Base-by-base conservation (phyloP, 257 asterid species). In the Ajuga chamaepitys region DNA sequence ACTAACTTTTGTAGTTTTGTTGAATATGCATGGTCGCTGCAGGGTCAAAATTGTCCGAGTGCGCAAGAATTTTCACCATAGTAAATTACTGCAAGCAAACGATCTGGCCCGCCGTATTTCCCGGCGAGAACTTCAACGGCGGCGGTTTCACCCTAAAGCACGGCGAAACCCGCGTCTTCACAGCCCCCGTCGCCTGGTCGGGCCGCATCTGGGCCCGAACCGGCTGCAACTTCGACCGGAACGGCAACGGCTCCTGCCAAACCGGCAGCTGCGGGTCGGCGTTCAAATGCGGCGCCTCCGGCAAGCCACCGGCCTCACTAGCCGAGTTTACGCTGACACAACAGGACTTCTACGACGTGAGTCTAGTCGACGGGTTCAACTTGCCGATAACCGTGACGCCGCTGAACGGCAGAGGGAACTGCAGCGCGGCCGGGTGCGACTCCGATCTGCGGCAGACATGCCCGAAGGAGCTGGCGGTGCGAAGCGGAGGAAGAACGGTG, bases 161-260 rank as follows among this genome's bases (percentile, higher is more conserved):
- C 3, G 88, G 96, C 20, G 90, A 93, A 62, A 78, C 83, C 21
- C 28, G 72, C 0, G 46, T 87, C 1, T 83, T 79, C 77, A 82
- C 83, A 0, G 98, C 98, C 28, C 98, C 98, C 0, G 77, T 81
- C 4, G 58, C 82, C 42, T 93, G 95, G 95, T 55, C 78, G 2
- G 98, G 98, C 24, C 80, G 98, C 52, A 89, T 93, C 7, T 93
- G 98, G 98, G 97, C 54, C 14, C 85, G 98, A 65, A 82, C 97
- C 9, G 96, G 91, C 9, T 93, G 98, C 86, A 89, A 71, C 66
- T 93, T 89, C 63, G 95, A 93, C 75, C 47, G 59, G 5, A 68
- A 40, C 52, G 98, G 95, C 61, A 87, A 82, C 62, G 98, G 97
- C 3, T 46, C 83, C 0, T 93, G 98, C 67, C 84, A 81, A 35